A percentile compares a stretch with the other conserved stretches of the same genome.
Conservation (phyloP, 106 monocot species). For the Dendrobium catenatum region DNA sequence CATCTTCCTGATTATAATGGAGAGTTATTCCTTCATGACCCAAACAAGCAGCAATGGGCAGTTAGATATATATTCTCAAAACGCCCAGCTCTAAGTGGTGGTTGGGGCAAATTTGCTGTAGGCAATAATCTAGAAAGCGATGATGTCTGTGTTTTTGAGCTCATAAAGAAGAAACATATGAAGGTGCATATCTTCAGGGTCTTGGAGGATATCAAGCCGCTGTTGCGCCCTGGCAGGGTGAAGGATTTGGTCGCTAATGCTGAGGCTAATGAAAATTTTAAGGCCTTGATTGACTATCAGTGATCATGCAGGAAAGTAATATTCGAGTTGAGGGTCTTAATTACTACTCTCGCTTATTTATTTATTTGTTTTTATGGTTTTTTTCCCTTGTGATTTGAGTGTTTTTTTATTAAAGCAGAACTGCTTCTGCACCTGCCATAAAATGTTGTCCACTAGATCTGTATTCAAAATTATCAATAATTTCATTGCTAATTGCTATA, state of each 20-base stretch:
- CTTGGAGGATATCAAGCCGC: conserved; percentile 39
- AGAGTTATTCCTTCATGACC: conserved; percentile 35
- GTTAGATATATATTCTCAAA: conserved; percentile 20
- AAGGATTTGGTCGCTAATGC: not conserved
- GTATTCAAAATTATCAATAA: not conserved
- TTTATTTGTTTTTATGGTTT: not conserved
- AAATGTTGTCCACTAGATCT: not conserved
- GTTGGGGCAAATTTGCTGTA: conserved; percentile 46
- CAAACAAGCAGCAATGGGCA: conserved; percentile 30
- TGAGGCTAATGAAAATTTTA: not conserved
- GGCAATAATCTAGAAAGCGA: conserved; percentile 42
- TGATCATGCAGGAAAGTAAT: not conserved
- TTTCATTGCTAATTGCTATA: not conserved
- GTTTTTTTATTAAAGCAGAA: not conserved
- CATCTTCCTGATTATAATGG: conserved; percentile 21
- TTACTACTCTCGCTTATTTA: not conserved
- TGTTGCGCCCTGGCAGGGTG: conserved; percentile 3
- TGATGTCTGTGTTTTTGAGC: conserved; percentile 63
- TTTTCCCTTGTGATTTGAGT: not conserved
- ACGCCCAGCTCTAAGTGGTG: conserved; percentile 37
- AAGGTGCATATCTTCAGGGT: conserved; percentile 61
- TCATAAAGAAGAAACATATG: conserved; percentile 23
- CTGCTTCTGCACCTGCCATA: no score
- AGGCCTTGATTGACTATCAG: not conserved
- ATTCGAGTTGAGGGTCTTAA: no score